Conservation (phyloP, 2,329 filamentous ascomycete species). For the Aspergillus pseudoglaucus region DNA sequence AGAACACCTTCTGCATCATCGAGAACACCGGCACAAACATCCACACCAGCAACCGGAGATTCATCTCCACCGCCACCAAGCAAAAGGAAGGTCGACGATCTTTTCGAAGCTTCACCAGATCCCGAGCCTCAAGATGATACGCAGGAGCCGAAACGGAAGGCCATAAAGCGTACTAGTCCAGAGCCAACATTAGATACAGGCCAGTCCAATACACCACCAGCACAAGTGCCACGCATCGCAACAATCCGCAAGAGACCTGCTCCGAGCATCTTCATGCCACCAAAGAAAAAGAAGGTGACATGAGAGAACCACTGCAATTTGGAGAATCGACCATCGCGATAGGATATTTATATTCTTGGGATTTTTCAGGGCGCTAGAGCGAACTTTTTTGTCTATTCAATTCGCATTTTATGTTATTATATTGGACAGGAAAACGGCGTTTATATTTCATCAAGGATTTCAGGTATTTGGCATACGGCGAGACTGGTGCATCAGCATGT, state of each 20-base stretch:
- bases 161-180: constrained; percentile 1
- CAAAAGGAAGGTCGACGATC: neutral
- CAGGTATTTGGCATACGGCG: too few species aligned
- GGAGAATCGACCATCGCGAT: neutral
- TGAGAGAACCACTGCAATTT: constrained; percentile 4
- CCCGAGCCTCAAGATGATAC: neutral
- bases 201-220: constrained; percentile 7
- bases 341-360: too few species aligned
- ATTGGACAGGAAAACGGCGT: too few species aligned
- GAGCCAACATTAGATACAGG: constrained; percentile 3
- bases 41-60: neutral
- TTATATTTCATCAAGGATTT: too few species aligned
- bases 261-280: constrained; percentile 26
- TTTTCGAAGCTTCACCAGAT: neutral
- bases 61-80: constrained; percentile 1
- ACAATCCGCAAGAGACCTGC: constrained; percentile 24
- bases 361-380: too few species aligned
- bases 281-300: constrained; percentile 22
- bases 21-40: neutral
- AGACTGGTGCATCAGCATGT: too few species aligned
- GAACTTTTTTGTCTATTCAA: too few species aligned
- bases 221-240: constrained; percentile 12
- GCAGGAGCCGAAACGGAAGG: neutral
- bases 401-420: too few species aligned
- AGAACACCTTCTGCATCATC: neutral